Evolutionary conservation across 371 early-diverging fungal species (phyloP).

Genomic region (Mucor ambiguus): DNA sequence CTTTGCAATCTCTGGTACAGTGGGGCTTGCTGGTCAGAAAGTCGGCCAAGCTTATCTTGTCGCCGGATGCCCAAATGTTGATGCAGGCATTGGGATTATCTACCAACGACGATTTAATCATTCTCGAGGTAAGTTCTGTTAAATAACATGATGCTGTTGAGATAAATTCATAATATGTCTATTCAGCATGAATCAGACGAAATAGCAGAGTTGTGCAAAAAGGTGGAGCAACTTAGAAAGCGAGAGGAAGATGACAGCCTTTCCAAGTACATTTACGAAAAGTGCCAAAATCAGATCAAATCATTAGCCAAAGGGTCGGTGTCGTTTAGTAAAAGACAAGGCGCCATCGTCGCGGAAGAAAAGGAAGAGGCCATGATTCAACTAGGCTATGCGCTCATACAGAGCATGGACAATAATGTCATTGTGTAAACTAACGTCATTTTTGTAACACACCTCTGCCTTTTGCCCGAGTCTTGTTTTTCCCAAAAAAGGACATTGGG

Average conservation of each 20-base stretch:
- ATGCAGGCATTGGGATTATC: conserved; percentile 34
- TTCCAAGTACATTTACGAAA: conserved; percentile 27
- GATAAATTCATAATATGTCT: background rate
- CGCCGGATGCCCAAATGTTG: conserved; percentile 36
- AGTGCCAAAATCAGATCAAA: conserved; percentile 35
- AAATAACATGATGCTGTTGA: background rate
- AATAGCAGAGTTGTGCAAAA: conserved; percentile 26
- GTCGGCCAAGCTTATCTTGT: conserved; percentile 26
- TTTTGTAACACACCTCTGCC: background rate
- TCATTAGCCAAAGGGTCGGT: conserved; percentile 20
- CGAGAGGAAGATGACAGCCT: conserved; percentile 17
- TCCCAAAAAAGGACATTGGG: background rate
- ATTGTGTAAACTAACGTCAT: background rate
- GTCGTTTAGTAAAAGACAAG: conserved; percentile 27
- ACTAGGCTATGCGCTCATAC: conserved; percentile 28
- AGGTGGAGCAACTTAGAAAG: conserved; percentile 30
- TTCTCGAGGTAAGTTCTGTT: background rate
- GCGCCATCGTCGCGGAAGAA: conserved; percentile 17
- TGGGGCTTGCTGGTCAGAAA: conserved; percentile 22
- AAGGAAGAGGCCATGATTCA: conserved; percentile 40
- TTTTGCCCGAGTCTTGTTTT: background rate
- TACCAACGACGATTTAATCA: conserved; percentile 29
- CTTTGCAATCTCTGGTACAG: conserved; percentile 20
- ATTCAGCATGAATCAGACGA: conserved; percentile 5
- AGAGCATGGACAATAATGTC: conserved; percentile 22